Base-by-base conservation (phyloP, 2,329 filamentous ascomycete genomes). In the Neofusicoccum cordaticola region DNA sequence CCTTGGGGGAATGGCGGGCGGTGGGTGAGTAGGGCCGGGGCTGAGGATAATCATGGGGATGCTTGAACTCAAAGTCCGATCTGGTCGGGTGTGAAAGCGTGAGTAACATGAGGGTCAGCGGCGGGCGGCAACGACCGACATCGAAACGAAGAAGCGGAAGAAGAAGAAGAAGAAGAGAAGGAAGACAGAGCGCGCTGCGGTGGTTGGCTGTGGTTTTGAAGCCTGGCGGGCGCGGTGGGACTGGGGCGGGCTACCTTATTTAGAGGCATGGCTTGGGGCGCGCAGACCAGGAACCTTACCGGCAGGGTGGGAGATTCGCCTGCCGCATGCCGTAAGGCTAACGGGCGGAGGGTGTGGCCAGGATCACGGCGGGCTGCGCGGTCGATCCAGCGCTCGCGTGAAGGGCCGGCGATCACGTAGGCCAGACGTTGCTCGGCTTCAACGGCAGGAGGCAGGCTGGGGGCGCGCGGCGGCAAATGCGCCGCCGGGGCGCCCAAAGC, bases 21-120 rank as follows among this genome's bases (percentile, higher is more conserved):
- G 71, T 69, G 72, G 79, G 69, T 64, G 77, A 76, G 66, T 76
- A 73, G 68, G 75, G 69, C 67, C 76, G 74, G 67, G 73, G 72
- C 70, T 79, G 76, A 72, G 79, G 78, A 75, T 79, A 83, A 72
- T 81, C 81, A 83, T 83, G 79, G 68, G 73, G 73, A 74, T 75
- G 73, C 73, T 80, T 80, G 74, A 74, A 75, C 70, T 80, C 79
- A 73, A 82, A 80, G 69, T 81, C 80, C 68, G 76, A 73, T 73
- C 78, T 80, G 68, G 74, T 69, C 72, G 80, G 79, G 74, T 81
- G 80, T 71, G 80, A 79, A 64, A 83, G 77, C 70, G 81, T 83
- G 77, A 83, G 81, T 77, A 81, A 81, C 80, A 82, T 83, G 74
- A 70, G 74, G 71, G 63, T 62, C 34, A 53, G 56, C 35, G 12